phyloP scores from a whole-genome alignment of 2,329 filamentous ascomycete species.

The Whalleya microplaca region DNA sequence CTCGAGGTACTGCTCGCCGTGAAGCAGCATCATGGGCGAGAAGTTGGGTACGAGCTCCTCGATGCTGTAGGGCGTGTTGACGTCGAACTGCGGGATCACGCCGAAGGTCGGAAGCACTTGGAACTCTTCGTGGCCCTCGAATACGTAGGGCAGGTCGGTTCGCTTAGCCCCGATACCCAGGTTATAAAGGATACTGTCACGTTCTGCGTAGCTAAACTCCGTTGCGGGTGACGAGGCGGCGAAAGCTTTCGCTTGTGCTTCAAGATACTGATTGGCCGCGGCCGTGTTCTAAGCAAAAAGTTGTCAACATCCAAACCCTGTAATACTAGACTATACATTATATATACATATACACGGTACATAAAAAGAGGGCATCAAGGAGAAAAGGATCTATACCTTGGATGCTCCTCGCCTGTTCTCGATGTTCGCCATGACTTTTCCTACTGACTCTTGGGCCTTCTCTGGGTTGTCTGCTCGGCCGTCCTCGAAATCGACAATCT shows the following conservation, averaged over 20 bases:
- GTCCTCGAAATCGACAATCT: conserved; percentile 86
- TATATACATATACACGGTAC: conserved; percentile 33
- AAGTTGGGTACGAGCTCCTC: conserved; percentile 92
- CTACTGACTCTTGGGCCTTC: conserved; percentile 74
- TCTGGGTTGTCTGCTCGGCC: conserved; percentile 85
- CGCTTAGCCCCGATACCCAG: conserved; percentile 91
- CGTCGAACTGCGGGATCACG: conserved; percentile 92
- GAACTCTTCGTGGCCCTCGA: conserved; percentile 90
- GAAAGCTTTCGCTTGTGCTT: conserved; percentile 76
- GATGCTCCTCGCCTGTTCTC: conserved; percentile 68
- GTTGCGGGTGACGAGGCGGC: conserved; percentile 62
- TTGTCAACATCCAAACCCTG: conserved; percentile 31
- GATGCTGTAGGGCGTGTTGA: conserved; percentile 77
- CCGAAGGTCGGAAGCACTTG: conserved; percentile 94
- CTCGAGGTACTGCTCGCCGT: conserved; percentile 98
- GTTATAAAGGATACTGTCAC: conserved; percentile 93
- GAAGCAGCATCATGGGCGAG: conserved; percentile 96
- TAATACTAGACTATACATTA: conserved; percentile 31
- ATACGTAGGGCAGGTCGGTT: conserved; percentile 84
- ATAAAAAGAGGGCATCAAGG: conserved; percentile 26
- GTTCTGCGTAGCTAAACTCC: conserved; percentile 81
- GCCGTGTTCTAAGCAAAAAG: conserved; percentile 22
- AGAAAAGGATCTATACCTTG: conserved; percentile 58
- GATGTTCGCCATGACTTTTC: conserved; percentile 81
- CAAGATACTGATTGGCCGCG: conserved; percentile 67